Percentiles rank a stretch among this genome's conserved stretches.
Evolutionary conservation across 331 rosid species (phyloP).

Genomic region (Ulmus americana): DNA sequence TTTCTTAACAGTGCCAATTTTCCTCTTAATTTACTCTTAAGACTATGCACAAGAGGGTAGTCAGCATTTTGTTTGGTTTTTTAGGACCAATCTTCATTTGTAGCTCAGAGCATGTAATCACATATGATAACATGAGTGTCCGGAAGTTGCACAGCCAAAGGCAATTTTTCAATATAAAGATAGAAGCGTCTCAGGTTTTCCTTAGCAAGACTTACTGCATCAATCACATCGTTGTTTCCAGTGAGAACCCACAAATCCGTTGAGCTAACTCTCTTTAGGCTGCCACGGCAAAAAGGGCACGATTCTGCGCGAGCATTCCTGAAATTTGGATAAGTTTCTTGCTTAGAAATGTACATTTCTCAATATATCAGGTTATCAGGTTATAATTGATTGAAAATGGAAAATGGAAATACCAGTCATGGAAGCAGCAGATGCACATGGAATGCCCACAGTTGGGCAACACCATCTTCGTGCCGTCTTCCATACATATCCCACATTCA

Average conservation of each 20-base stretch:
- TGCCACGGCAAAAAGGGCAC: conserved; percentile 72
- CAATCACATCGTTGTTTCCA: conserved; percentile 43
- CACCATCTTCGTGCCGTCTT: conserved; percentile 48
- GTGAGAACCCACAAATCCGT: conserved; percentile 65
- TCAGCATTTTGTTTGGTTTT: conserved; percentile 8
- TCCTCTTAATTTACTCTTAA: background rate
- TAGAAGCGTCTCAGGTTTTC: conserved; percentile 55
- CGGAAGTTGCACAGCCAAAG: conserved; percentile 23
- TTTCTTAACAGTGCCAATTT: conserved; percentile 1
- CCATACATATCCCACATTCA: conserved; percentile 86
- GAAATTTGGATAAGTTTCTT: conserved; percentile 14
- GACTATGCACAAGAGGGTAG: conserved; percentile 7
- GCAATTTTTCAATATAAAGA: conserved; percentile 47
- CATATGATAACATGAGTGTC: conserved; percentile 37
- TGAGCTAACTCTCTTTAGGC: conserved; percentile 43
- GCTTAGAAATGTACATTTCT: background rate
- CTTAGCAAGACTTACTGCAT: conserved; percentile 39
- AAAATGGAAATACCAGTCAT: conserved; percentile 47
- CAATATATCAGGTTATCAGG: background rate
- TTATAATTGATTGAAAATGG: background rate
- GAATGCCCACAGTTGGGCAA: conserved; percentile 75
- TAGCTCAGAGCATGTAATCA: conserved; percentile 53
- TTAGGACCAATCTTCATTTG: conserved; percentile 12
- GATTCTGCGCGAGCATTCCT: conserved; percentile 70
- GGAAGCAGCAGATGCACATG: conserved; percentile 67